phyloP scores from a whole-genome alignment of 306 rosid genomes.

The Quercus mongolica region DNA sequence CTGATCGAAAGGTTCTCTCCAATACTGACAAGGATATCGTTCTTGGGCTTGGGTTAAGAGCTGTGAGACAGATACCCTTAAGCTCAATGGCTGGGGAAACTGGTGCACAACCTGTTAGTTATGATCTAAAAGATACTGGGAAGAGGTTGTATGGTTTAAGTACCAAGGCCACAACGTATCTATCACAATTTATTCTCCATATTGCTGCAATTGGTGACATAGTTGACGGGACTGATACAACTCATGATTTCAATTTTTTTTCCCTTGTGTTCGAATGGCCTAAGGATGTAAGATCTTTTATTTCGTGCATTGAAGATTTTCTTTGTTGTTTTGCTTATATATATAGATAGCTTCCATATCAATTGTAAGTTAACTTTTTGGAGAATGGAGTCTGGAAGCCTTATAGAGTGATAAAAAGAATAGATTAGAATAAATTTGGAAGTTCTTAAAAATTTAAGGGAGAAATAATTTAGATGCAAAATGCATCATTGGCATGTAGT shows the following conservation, averaged over 20 bases:
- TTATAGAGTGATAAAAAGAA: not conserved
- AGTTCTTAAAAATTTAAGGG: not conserved
- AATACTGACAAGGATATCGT: slow-evolving; percentile 65
- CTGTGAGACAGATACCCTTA: slow-evolving; percentile 56
- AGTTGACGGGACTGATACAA: slow-evolving; percentile 96
- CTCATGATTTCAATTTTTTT: slow-evolving; percentile 97
- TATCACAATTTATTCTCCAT: slow-evolving; percentile 90
- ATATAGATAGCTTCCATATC: not conserved
- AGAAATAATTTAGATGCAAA: not conserved
- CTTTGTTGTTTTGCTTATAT: not conserved
- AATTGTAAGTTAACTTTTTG: slow-evolving; percentile 3
- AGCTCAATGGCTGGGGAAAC: slow-evolving; percentile 55
- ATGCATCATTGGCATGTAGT: not conserved
- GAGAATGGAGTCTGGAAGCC: not conserved
- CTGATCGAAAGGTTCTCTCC: slow-evolving; percentile 57
- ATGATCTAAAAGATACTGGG: slow-evolving; percentile 78
- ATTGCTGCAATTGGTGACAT: slow-evolving; percentile 97
- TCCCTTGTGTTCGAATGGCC: slow-evolving; percentile 94
- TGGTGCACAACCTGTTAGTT: slow-evolving; percentile 52
- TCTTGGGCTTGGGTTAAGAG: slow-evolving; percentile 86
- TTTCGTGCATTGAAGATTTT: slow-evolving; percentile 15
- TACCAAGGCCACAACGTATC: slow-evolving; percentile 77
- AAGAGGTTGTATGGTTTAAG: slow-evolving; percentile 81
- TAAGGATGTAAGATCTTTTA: slow-evolving; percentile 79
- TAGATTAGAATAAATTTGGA: not conserved